Evolutionary conservation across 495 filamentous ascomycete genomes (phyloP).

Genomic region (Diplogelasinospora grovesii): DNA sequence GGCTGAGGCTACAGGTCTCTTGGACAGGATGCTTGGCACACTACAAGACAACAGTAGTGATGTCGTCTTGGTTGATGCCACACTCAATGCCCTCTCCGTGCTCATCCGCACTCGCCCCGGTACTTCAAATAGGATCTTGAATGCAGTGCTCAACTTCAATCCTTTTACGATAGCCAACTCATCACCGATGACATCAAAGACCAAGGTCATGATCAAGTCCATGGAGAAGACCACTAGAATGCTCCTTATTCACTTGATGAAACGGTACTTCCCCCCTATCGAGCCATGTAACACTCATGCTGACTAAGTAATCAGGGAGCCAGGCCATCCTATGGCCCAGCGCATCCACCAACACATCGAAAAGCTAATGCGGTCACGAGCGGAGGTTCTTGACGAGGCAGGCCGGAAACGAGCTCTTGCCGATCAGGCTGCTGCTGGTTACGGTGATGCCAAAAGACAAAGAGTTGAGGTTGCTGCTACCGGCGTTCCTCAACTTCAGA

Average conservation of each 20-base stretch:
- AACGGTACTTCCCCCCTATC: slow-evolving; percentile 47
- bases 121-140: slow-evolving; percentile 77
- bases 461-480: slow-evolving; percentile 23
- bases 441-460: slow-evolving; percentile 39
- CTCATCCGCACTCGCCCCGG: slow-evolving; percentile 74
- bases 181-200: slow-evolving; percentile 67
- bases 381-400: slow-evolving; percentile 69
- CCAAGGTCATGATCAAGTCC: slow-evolving; percentile 76
- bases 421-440: slow-evolving; percentile 56
- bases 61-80: slow-evolving; percentile 83
- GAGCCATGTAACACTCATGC: background rate
- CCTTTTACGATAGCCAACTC: slow-evolving; percentile 70
- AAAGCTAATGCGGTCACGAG: slow-evolving; percentile 62
- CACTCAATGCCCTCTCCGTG: slow-evolving; percentile 75
- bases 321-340: slow-evolving; percentile 54
- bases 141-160: slow-evolving; percentile 82
- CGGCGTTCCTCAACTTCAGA: slow-evolving; percentile 37
- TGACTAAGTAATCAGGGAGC: slow-evolving; percentile 52
- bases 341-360: slow-evolving; percentile 81
- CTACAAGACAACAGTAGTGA: slow-evolving; percentile 87
- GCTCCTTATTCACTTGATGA: slow-evolving; percentile 71
- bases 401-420: slow-evolving; percentile 68
- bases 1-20: slow-evolving; percentile 80
- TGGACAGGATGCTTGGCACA: slow-evolving; percentile 81
- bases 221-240: slow-evolving; percentile 89